Base-by-base conservation (phyloP, 2,329 filamentous ascomycete genomes). In the Ascochyta viciae-villosae region DNA sequence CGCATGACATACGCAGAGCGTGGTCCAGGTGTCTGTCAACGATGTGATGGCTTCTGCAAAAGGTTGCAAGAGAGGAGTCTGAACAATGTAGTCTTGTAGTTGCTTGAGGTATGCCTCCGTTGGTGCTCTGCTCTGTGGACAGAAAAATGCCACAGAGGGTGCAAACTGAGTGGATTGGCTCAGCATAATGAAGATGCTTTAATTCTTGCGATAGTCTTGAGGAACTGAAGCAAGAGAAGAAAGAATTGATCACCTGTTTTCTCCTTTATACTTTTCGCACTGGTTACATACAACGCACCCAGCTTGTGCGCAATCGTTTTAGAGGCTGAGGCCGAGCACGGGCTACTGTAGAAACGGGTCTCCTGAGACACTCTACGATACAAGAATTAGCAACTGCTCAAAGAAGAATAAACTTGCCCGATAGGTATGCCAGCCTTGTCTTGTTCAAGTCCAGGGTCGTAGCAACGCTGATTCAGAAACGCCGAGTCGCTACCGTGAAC, bases 111-210 rank as follows among this genome's bases (percentile, higher is more conserved):
- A 67, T 23, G 16, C 51, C 27, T 60, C 59, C n/a, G 46, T 51
- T 26, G 64, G 58, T 15, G 63, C 63, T 53, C 63, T 65, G 44
- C 63, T 65, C 31, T 66, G 64, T 7, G 64, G 63, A 44, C 57
- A 61, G 50, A 67, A 67, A 38, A 67, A 50, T 9, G 54, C 64
- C 34, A 57, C 61, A 33, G 64, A 65, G 10, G 55, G 55, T 27
- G 41, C 29, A 15, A 35, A 46, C 23, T 42, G 29, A 13, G 7
- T 43, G 26, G 38, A 39, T 26, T 27, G 48, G 48, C 12, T 42
- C 9, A 13, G 29, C 48, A 57, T 57, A 19, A 16, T 10, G 27
- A 26, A 15, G 39, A 51, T 16, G 31, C 16, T 29, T 42, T 12
- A 12, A 7, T 15, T 10, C 12, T 12, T 15, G 12, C 12, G 29